These are phyloP conservation scores for Aspergillus ustus DNA, from an alignment of 2,329 filamentous ascomycete species.

Conservation along the genomic window DNA sequence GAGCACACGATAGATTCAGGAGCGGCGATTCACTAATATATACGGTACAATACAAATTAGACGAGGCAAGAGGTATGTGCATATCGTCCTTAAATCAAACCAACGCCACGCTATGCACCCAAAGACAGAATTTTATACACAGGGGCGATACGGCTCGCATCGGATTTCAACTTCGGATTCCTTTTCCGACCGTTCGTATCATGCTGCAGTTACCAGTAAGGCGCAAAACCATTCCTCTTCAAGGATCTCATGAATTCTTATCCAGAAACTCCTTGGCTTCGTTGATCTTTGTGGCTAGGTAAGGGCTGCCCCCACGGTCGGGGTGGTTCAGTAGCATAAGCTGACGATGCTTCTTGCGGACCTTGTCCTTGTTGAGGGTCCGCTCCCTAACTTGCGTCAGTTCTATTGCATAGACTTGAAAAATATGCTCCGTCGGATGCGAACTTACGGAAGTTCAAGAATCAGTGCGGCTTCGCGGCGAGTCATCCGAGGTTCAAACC, in stretches of 20 bases:
- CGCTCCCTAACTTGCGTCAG: slow-evolving; percentile 68
- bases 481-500: slow-evolving; percentile 96
- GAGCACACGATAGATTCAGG: slow-evolving; percentile 50
- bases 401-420: neutral
- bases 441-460: slow-evolving; percentile 78
- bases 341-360: slow-evolving; percentile 92
- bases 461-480: slow-evolving; percentile 89
- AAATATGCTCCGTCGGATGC: neutral
- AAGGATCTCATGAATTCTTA: slow-evolving; percentile 57
- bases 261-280: slow-evolving; percentile 97
- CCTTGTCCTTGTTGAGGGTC: slow-evolving; percentile 84
- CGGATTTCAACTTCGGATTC: slow-evolving; percentile 1
- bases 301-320: slow-evolving; percentile 94
- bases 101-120: slow-evolving; percentile 49
- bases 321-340: slow-evolving; percentile 98
- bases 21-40: slow-evolving; percentile 67
- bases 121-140: slow-evolving; percentile 34
- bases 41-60: slow-evolving; percentile 62
- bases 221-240: neutral
- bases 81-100: slow-evolving; percentile 33
- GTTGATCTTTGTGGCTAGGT: slow-evolving; percentile 96
- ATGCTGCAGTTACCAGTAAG: neutral
- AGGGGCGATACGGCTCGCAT: slow-evolving; percentile 2
- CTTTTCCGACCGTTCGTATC: slow-evolving; percentile 11
- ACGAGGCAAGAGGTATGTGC: slow-evolving; percentile 21